Base-by-base conservation (phyloP, 192 early-diverging fungal species). In the Gryganskiella cystojenkinii region DNA sequence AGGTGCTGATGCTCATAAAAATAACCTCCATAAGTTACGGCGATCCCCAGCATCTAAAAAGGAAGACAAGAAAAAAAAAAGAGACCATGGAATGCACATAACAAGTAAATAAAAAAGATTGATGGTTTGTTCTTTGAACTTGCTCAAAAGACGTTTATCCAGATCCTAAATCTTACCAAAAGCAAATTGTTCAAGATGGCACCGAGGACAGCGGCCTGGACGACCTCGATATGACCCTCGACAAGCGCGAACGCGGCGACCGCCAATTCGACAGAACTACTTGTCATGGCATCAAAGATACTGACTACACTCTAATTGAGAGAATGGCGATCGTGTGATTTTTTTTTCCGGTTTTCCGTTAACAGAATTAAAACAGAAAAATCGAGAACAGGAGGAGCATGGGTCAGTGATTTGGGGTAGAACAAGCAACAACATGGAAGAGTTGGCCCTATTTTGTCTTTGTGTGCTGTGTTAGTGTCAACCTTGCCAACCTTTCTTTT, bases 131-230 rank as follows among this genome's bases (percentile, higher is more conserved):
- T n/a, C n/a, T n/a, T n/a, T n/a, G n/a, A n/a, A n/a, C n/a, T n/a
- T n/a, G n/a, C n/a, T n/a, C n/a, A n/a, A n/a, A n/a, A n/a, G n/a
- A n/a, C 8, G n/a, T n/a, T n/a, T n/a, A n/a, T n/a, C n/a, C n/a
- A n/a, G n/a, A n/a, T n/a, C n/a, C n/a, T n/a, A n/a, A n/a, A n/a
- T 82, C 68, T 33, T 7, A 98, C 94, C 44, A 97, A 80, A 28
- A 96, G 75, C 56, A 97, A 58, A 74, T 98, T 96, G 64, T 91
- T 92, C 24, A 97, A 81, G 62, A 97, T 93, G 7, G 93, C 94
- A 25, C 96, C 96, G 0, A 97, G 28, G 84, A 89, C 46, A 33
- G 66, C 34, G 76, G 70, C 84, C 79, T 93, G 90, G 25, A 93
- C 89, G 22, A 91, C 86, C 34, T 86, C 80, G 31, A 90, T 82